These are phyloP conservation scores for Penicillium cinerascens DNA, from an alignment of 495 filamentous ascomycete species.

Conservation along the genomic window DNA sequence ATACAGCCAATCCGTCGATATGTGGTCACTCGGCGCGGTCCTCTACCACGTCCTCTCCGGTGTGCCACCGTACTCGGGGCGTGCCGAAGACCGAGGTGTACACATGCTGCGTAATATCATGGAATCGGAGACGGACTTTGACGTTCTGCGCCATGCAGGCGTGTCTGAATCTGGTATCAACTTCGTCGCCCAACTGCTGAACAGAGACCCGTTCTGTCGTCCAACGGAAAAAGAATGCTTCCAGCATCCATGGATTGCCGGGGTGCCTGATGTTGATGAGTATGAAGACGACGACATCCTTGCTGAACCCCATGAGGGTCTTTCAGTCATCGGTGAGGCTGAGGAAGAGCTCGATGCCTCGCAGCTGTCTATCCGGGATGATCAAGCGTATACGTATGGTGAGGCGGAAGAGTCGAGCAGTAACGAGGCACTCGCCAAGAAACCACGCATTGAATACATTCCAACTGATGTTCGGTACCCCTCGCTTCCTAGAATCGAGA, in stretches of 20 bases:
- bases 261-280: conserved; percentile 38
- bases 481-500: conserved; percentile 43
- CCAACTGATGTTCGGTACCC: conserved; percentile 38
- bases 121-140: conserved; percentile 60
- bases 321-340: conserved; percentile 45
- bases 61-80: conserved; percentile 72
- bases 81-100: conserved; percentile 50
- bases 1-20: conserved; percentile 87
- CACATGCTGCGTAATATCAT: conserved; percentile 82
- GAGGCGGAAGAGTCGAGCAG: conserved; percentile 26
- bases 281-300: conserved; percentile 49
- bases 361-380: conserved; percentile 55
- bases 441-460: conserved; percentile 31
- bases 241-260: conserved; percentile 63
- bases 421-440: conserved; percentile 40
- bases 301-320: conserved; percentile 46
- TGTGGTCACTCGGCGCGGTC: conserved; percentile 92
- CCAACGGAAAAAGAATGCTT: conserved; percentile 63
- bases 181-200: conserved; percentile 72
- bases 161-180: conserved; percentile 65
- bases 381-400: conserved; percentile 24
- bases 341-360: conserved; percentile 59
- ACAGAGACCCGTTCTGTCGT: conserved; percentile 64
- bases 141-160: conserved; percentile 49
- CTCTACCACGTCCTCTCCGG: conserved; percentile 76